Base-by-base conservation (phyloP, 768 basidiomycete genomes). In the Amanita pallidorosea region DNA sequence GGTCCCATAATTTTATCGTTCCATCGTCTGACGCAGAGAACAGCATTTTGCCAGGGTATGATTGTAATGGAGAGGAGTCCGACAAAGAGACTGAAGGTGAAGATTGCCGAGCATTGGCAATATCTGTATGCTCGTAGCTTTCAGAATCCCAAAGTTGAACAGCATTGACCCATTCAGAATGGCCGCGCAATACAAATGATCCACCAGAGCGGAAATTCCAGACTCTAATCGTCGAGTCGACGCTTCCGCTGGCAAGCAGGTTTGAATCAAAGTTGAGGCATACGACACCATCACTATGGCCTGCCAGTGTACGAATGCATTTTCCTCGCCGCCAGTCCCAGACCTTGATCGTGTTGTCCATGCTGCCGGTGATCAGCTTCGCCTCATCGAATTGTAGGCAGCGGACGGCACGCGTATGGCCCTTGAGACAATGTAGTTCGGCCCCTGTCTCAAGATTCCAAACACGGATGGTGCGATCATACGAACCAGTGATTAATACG, bases 1-100 rank as follows among this genome's bases (percentile, higher is more conserved):
- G 76, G 65, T 98, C 95, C 96, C 95, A 99, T 5, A 99, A 77
- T 53, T 83, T 84, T 65, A 98, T 90, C 3, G 85, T 83, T 23
- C 87, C 88, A 63, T 98, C 96, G 62, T 98, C 96, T 7, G 91
- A 93, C 3, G 91, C 91, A 7, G 93, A 96, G 70, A 99, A 96
- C 23, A 99, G 75, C 87, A 97, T 92, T 69, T 96, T 94, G 47
- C 92, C 90, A 13, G 81, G 75, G 51, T 84, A 77, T 53, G 89
- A 84, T 46, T 77, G 71, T 40, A 74, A 74, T 15, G 67, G 50
- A 29, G 51, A 13, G 13, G n/a, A 7, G 12, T 13, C 27, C 18
- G 12, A 4, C 35, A 18, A 36, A 17, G 31, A 11, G 22, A 23
- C 23, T 43, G 31, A 18, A 13, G 15, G 13, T 29, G 23, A 5